Evolutionary conservation across 2,329 filamentous ascomycete species (phyloP).

Genomic region (Furcasterigmium furcatum): DNA sequence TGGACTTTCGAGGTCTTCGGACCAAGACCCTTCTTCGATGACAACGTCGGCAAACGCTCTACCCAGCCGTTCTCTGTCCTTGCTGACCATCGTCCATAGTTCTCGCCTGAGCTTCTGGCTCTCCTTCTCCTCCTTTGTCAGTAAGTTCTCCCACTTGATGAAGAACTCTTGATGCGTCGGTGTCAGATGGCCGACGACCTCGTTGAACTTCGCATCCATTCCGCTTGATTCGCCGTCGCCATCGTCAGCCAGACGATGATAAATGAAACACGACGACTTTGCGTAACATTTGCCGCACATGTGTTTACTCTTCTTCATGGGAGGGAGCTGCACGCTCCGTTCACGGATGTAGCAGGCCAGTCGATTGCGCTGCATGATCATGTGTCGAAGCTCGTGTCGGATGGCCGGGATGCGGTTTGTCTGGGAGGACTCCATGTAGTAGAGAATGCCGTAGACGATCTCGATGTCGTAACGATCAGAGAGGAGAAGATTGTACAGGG

Average conservation of each 20-base stretch:
- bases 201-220: conserved; percentile 77
- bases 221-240: conserved; percentile 80
- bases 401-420: conserved; percentile 83
- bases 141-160: conserved; percentile 85
- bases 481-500: conserved; percentile 86
- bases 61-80: conserved; percentile 81
- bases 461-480: conserved; percentile 95
- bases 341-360: conserved; percentile 83
- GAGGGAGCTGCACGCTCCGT: conserved; percentile 73
- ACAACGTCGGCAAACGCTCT: conserved; percentile 87
- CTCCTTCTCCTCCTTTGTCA: conserved; percentile 93
- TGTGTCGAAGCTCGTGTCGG: conserved; percentile 84
- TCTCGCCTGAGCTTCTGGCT: conserved; percentile 83
- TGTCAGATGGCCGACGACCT: conserved; percentile 75
- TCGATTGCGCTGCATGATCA: conserved; percentile 94
- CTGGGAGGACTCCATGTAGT: conserved; percentile 90
- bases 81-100: conserved; percentile 93
- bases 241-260: conserved; percentile 85
- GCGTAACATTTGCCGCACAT: conserved; percentile 88
- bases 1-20: conserved; percentile 64
- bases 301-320: conserved; percentile 79
- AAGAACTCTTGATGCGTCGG: conserved; percentile 79
- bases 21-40: conserved; percentile 73
- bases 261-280: conserved; percentile 86
- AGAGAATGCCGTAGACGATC: conserved; percentile 84